Base-by-base conservation (phyloP, 2,329 filamentous ascomycete species). In the Arthrobotrys entomopaga region DNA sequence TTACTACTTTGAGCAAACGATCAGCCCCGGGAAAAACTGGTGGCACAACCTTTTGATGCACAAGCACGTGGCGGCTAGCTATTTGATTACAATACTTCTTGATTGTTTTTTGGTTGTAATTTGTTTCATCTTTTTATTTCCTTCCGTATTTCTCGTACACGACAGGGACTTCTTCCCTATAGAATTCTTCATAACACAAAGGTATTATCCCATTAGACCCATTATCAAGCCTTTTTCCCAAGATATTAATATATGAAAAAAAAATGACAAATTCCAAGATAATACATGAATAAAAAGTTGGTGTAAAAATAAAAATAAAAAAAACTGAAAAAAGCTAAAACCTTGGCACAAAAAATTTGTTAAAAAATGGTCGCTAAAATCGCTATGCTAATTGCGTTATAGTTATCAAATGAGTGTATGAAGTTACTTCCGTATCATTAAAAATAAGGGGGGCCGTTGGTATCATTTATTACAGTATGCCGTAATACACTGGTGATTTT, bases 381-480 rank as follows among this genome's bases (percentile, higher is more conserved):
- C 70, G 70, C 70, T 74, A 74, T 66, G 70, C 70, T 61, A 67
- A 69, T n/a, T 69, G 40, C 42, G 42, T 46, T 3, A 24, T 57
- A 56, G 48, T 74, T 22, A 20, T 64, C 53, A 74, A 67, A 34
- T 63, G 70, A 74, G 63, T 54, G 70, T 67, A 54, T 74, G 58
- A 66, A 67, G 46, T 13, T 20, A 57, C 59, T 64, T 38, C 29
- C 29, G 22, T 29, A 58, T 58, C 63, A 74, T 74, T 74, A 74
- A 74, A 72, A 74, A 54, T 40, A 43, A 34, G 43, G 56, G 70
- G 43, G 56, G 70, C 57, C 70, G 57, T 74, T 67, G 61, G 63
- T 66, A 74, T 74, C 70, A 74, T 74, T n/a, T 57, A 73, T 60
- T 64, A 74, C 63, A 67, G 46, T 57, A 67, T 54, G 20, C 57